Conservation (phyloP, 192 early-diverging fungal species). For the Backusella luteola region DNA sequence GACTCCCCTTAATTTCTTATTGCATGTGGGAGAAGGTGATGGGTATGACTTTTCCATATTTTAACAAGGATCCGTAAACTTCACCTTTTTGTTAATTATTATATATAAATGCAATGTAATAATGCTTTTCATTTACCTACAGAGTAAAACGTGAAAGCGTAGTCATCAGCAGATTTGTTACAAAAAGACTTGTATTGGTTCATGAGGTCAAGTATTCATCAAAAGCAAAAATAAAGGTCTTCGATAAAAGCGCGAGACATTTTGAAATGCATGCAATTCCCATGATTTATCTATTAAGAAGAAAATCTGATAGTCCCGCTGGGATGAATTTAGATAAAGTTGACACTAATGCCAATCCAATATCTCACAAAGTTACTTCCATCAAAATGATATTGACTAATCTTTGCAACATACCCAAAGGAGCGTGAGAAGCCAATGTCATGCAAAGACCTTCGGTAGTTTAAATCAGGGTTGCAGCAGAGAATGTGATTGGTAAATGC, state of each 20-base stretch:
- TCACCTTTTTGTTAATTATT: too few relatives aligned
- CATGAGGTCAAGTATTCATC: too few relatives aligned
- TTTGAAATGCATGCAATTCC: not conserved
- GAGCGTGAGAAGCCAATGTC: not conserved
- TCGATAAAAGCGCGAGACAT: not conserved
- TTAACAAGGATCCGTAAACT: not conserved
- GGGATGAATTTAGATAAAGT: not conserved
- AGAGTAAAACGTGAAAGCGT: not conserved
- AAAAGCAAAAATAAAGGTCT: too few relatives aligned
- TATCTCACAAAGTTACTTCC: not conserved
- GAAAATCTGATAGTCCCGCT: not conserved
- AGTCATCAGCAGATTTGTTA: not conserved
- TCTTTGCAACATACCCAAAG: not conserved
- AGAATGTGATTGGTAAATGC: not conserved
- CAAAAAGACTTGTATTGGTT: not conserved
- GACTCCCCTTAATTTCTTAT: not conserved
- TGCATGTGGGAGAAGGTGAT: not conserved
- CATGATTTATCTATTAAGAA: not conserved
- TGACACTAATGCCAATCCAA: not conserved
- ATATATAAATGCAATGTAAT: not conserved
- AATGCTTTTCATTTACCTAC: not conserved
- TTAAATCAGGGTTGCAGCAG: not conserved
- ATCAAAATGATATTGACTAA: slow-evolving; percentile 4
- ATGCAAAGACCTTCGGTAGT: not conserved
- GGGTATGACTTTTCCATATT: not conserved